Percentiles rank a stretch among this genome's conserved stretches.
Evolutionary conservation across 306 rosid genomes (phyloP).

Genomic region (Ormosia semicastrata): DNA sequence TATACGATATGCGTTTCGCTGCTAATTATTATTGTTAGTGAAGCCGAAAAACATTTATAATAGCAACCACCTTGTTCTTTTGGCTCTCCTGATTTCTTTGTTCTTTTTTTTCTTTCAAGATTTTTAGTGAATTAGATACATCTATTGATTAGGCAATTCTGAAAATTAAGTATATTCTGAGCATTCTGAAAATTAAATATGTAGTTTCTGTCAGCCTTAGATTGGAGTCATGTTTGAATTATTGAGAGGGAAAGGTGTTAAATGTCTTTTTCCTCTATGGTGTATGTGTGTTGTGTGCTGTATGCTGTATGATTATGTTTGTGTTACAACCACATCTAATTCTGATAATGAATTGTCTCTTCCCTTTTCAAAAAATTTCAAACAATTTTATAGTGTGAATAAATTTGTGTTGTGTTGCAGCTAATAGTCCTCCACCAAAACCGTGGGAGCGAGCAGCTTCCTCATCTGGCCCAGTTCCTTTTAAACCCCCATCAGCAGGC

Average conservation of each 20-base stretch:
- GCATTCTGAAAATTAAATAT: not conserved
- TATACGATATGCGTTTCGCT: conserved; percentile 7
- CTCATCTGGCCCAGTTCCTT: conserved; percentile 68
- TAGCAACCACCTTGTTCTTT: not conserved
- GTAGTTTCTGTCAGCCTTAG: not conserved
- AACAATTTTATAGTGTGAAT: not conserved
- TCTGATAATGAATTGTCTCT: not conserved
- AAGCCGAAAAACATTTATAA: not conserved
- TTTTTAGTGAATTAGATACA: not conserved
- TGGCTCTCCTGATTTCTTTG: not conserved
- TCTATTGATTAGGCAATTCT: not conserved
- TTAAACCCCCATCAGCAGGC: conserved; percentile 67
- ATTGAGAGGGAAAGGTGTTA: not conserved
- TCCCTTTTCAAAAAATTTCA: not conserved
- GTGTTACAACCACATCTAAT: not conserved
- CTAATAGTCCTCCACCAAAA: conserved; percentile 67
- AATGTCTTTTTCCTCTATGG: not conserved
- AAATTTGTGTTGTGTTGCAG: conserved; percentile 44
- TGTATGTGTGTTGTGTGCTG: not conserved
- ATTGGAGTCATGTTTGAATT: not conserved
- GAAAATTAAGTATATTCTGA: not conserved
- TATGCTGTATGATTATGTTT: not conserved
- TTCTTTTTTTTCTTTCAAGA: not conserved
- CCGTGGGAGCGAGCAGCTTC: conserved; percentile 71
- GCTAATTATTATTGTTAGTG: not conserved